Percentiles rank a stretch among this genome's conserved stretches.
Conservation (phyloP, 1,284 basidiomycete species). For the Ganoderma boninense region DNA sequence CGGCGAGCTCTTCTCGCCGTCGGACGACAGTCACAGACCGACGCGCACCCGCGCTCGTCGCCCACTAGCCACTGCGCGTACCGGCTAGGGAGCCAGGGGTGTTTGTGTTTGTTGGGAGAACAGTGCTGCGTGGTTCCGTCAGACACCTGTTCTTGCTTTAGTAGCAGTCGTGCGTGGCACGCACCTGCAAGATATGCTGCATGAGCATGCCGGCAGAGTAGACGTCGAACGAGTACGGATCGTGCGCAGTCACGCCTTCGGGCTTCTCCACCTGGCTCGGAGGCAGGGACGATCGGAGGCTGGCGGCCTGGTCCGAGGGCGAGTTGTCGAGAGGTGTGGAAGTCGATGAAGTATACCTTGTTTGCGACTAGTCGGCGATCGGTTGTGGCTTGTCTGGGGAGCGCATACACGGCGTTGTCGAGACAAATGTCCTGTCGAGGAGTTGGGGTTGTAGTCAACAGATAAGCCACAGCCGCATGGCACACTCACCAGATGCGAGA, state of each 20-base stretch:
- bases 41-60: background rate
- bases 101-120: background rate
- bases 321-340: background rate
- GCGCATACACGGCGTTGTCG: too few relatives aligned
- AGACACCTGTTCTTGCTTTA: background rate
- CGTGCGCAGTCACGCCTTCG: background rate
- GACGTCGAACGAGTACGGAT: background rate
- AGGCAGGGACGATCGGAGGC: background rate
- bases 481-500: too few relatives aligned
- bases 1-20: background rate
- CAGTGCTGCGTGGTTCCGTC: background rate
- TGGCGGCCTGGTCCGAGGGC: background rate
- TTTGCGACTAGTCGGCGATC: background rate
- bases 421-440: background rate
- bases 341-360: background rate
- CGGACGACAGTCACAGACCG: background rate
- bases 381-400: background rate
- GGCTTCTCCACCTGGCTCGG: background rate
- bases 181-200: background rate
- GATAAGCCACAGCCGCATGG: fast-evolving
- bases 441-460: too few relatives aligned
- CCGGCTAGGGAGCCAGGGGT: background rate
- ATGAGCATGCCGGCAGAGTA: background rate
- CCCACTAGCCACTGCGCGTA: background rate
- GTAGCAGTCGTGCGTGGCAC: background rate